phyloP scores from a whole-genome alignment of 768 basidiomycete species.

The Polyporus arcularius region DNA sequence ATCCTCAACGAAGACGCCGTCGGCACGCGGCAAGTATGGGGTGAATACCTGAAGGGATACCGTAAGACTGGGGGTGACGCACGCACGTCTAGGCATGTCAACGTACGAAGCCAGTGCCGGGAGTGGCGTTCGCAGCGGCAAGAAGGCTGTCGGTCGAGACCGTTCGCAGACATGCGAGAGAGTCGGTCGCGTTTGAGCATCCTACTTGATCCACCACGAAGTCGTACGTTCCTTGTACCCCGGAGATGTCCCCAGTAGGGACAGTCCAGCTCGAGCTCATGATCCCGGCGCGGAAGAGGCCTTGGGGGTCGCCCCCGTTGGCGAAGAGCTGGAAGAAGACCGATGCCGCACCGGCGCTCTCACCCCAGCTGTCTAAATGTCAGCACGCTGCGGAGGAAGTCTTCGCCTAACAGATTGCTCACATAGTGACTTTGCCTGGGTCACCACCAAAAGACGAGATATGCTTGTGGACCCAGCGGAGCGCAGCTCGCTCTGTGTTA shows the following conservation, averaged over 20 bases:
- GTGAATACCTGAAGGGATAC: constrained; percentile 19
- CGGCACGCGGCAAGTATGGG: constrained; percentile 49
- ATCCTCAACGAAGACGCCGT: constrained; percentile 50
- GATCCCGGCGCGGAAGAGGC: constrained; percentile 23
- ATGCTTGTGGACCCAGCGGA: constrained; percentile 36
- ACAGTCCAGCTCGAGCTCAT: constrained; percentile 18
- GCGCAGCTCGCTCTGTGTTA: constrained; percentile 36
- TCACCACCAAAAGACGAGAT: constrained; percentile 35
- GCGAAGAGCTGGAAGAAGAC: constrained; percentile 23
- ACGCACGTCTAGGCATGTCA: no score
- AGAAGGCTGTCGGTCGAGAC: constrained; percentile 34
- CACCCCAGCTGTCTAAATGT: constrained; percentile 19
- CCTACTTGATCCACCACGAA: constrained; percentile 10
- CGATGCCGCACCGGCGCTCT: constrained; percentile 24
- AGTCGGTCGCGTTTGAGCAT: constrained; percentile 11
- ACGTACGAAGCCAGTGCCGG: constrained; percentile 30
- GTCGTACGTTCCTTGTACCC: constrained; percentile 10
- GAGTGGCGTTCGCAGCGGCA: constrained; percentile 34
- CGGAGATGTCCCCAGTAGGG: constrained; percentile 3
- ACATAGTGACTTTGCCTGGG: constrained; percentile 40
- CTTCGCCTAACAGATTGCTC: neutral
- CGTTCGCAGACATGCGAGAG: constrained; percentile 33
- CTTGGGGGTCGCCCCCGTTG: constrained; percentile 20
- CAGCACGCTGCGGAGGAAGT: neutral
- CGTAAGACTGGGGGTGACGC: neutral